Evolutionary conservation across 2,329 filamentous ascomycete species (phyloP), one percentile per base, ranked within the genome.

Genomic region (Aureobasidium sp.): DNA sequence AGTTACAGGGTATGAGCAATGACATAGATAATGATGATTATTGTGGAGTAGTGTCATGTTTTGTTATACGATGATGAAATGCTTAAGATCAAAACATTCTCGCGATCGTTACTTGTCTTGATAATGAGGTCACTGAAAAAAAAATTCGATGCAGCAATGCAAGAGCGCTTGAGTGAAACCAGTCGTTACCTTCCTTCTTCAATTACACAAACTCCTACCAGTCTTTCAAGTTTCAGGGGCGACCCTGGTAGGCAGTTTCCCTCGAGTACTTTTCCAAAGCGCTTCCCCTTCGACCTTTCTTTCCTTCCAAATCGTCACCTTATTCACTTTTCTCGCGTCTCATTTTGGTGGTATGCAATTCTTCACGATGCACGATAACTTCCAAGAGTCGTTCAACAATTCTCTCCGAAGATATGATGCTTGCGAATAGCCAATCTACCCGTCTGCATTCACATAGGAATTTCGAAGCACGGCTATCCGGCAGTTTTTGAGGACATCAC

Each of bases 1-100:
- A 73, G 71, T 36, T 64, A 64, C 44, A 68, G 66, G 41, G 67
- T 70, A 32, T 69, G 63, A 64, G 21, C 21, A 29, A 58, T 21
- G 47, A 13, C 13, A 16, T 36, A 1, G 4, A 8, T 25, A 0
- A 50, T 37, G n/a, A 27, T 49, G n/a, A 47, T 29, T 34, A 6
- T 37, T 37, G 34, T 9, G 44, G 8, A 9, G 25, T 14, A 29
- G n/a, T 14, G 13, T 29, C 16, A 29, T 45, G 42, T 14, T 25
- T 29, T 13, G 14, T n/a, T n/a, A 27, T 14, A 30, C 30, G 16
- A 47, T 30, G 44, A n/a, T 30, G 11, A 30, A 8, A 30, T n/a
- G 27, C 7, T n/a, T 9, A 30, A 16, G n/a, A 44, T 10, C 13
- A 37, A 16, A 14, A 10, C 32, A 36, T 14, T 37, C 11, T 3